Base-by-base conservation (phyloP, 345 rosid species). In the Lenwebbia sp. region DNA sequence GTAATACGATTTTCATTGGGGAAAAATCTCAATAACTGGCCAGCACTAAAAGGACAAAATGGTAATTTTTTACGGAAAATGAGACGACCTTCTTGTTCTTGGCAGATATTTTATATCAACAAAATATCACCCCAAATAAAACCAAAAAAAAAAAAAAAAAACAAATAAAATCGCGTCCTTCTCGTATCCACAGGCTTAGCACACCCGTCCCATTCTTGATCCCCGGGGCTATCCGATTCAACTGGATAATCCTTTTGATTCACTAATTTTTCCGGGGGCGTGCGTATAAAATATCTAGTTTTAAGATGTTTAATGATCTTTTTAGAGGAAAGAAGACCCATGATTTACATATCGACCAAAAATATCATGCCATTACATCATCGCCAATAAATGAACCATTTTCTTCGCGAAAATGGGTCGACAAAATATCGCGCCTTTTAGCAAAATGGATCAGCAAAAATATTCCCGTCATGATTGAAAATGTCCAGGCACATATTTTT, bases 341-440 rank as follows among this genome's bases (percentile, higher is more conserved):
- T 3, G 1, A 28, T 28, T 62, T 6, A 28, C 40, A 28, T 4
- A 0, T 28, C 25, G 0, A 28, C 17, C 0, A 1, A 14, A 51
- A 13, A 62, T 15, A 6, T 28, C 5, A 3, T 7, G 28, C 1
- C 5, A 0, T 14, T 12, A 3, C 10, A 2, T 14, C 1, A 0
- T 4, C 3, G 21, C 3, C 9, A 5, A 58, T 0, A 0, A 2
- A n/a, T 62, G 1, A 0, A 7, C 1, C 0, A 33, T 30, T 30
- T 65, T 15, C 7, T 5, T 33, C 0, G 1, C 2, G 5, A 33
- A 0, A 30, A 30, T 15, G 11, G 8, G 15, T 15, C 1, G 0
- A 7, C 41, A 15, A 53, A 53, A 5, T 47, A 47, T 47, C 49
- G 0, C 10, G 10, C 1, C 10, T 0, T 47, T 47, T 47, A 3